Evolutionary conservation across 2,329 filamentous ascomycete species (phyloP).

Genomic region (Purpureocillium lavendulum): DNA sequence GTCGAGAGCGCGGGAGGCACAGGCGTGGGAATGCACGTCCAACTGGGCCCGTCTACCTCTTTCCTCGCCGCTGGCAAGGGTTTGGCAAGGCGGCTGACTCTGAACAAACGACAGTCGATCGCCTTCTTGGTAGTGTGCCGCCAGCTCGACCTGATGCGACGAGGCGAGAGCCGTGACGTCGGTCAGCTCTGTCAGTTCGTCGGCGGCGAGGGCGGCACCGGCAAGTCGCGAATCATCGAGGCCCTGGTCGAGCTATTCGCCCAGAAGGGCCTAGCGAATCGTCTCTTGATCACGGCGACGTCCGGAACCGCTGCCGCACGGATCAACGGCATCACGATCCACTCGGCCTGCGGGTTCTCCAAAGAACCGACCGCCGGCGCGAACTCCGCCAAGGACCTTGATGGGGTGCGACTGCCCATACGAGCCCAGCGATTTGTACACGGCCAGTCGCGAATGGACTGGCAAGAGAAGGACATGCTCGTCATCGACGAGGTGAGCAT

Average conservation of each 20-base stretch:
- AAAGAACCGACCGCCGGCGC: conserved; percentile 1
- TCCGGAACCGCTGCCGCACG: conserved; percentile 2
- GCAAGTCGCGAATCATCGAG: not conserved
- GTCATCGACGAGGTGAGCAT: conserved; percentile 2
- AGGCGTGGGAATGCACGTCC: not conserved
- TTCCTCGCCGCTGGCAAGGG: not conserved
- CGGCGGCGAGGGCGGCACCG: not conserved
- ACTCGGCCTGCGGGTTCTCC: conserved; percentile 5
- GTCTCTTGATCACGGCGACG: not conserved
- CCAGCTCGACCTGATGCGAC: too few relatives aligned
- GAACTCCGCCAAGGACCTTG: not conserved
- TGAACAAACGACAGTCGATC: too few relatives aligned
- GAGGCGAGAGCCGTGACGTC: too few relatives aligned
- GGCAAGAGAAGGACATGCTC: not conserved
- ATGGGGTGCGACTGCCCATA: too few relatives aligned
- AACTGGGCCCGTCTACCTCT: not conserved
- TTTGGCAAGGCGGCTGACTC: too few relatives aligned
- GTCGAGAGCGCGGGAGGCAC: not conserved
- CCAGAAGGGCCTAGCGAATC: not conserved
- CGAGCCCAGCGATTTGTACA: not conserved
- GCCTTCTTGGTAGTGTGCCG: too few relatives aligned
- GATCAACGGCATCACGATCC: conserved; percentile 8
- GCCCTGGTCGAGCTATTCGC: not conserved
- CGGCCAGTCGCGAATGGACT: not conserved
- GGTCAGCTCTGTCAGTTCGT: too few relatives aligned